A percentile compares a stretch with the other conserved stretches of the same genome.
Evolutionary conservation across 2,329 filamentous ascomycete species (phyloP).

Genomic region (Calcarisporium arbuscula): DNA sequence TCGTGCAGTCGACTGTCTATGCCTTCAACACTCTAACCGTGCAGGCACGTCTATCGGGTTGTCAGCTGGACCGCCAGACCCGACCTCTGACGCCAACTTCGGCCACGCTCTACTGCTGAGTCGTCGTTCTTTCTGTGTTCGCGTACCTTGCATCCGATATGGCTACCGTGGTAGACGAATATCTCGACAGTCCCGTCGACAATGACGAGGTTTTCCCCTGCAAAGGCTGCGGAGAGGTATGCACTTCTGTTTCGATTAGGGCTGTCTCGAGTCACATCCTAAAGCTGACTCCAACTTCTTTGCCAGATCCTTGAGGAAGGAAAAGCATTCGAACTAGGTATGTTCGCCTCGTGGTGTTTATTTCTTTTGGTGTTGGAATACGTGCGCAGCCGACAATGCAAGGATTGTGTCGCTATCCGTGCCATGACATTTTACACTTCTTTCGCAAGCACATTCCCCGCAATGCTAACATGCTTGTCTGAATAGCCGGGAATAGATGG

Average conservation of each 20-base stretch:
- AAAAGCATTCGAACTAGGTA: conserved; percentile 96
- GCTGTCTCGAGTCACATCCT: neutral
- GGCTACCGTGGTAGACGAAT: conserved; percentile 51
- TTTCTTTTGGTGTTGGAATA: neutral
- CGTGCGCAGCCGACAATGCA: too few relatives aligned
- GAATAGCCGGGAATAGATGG: conserved; percentile 85
- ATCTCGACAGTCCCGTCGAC: conserved; percentile 62
- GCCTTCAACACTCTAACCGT: too few relatives aligned
- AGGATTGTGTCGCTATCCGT: too few relatives aligned
- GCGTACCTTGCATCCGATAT: too few relatives aligned
- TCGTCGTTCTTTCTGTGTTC: too few relatives aligned
- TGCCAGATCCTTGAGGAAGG: conserved; percentile 90
- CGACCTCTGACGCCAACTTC: too few relatives aligned
- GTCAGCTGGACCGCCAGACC: too few relatives aligned
- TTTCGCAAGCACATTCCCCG: too few relatives aligned
- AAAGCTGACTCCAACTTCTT: conserved; percentile 6
- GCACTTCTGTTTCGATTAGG: conserved; percentile 17
- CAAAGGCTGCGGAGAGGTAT: conserved; percentile 88
- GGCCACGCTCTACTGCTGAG: too few relatives aligned
- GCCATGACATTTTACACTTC: too few relatives aligned
- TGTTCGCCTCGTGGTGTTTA: conserved; percentile 19
- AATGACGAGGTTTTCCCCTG: conserved; percentile 81
- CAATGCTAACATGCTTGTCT: conserved; percentile 21
- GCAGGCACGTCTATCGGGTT: too few relatives aligned
- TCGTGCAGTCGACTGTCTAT: too few relatives aligned